Evolutionary conservation across 495 filamentous ascomycete species (phyloP).

Genomic region (Penicillium goetzii): DNA sequence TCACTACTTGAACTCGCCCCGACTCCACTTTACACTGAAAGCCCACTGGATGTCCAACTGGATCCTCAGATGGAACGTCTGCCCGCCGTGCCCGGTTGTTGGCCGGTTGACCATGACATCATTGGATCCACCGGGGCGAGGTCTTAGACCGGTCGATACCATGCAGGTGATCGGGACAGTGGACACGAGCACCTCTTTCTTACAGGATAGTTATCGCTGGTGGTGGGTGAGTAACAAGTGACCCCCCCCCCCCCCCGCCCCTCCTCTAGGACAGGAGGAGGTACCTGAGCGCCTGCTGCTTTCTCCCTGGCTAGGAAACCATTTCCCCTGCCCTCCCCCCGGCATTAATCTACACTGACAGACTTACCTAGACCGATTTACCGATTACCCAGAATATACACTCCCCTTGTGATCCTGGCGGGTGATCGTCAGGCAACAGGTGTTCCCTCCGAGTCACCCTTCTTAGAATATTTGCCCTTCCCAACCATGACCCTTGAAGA

Average conservation of each 20-base stretch:
- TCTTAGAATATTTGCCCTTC: not conserved
- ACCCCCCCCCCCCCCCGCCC: not conserved
- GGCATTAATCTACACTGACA: not conserved
- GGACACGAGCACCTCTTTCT: not conserved
- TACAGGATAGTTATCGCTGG: not conserved
- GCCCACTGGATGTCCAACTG: not conserved
- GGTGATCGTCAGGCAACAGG: conserved; percentile 41
- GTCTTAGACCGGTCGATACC: conserved; percentile 41
- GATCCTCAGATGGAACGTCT: not conserved
- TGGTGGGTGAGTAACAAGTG: not conserved
- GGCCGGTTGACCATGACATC: conserved; percentile 29
- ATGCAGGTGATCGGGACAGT: conserved; percentile 30
- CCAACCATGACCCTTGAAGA: conserved; percentile 1
- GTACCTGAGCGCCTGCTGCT: conserved; percentile 13
- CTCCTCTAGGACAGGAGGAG: not conserved
- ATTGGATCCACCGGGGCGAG: conserved; percentile 25
- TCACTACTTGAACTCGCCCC: no score
- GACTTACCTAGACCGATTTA: not conserved
- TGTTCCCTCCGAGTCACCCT: not conserved
- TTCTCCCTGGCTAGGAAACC: conserved; percentile 21
- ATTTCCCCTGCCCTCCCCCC: conserved; percentile 15
- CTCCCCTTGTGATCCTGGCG: conserved; percentile 28
- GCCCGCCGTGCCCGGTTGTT: conserved; percentile 25
- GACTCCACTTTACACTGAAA: not conserved
- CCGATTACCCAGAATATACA: not conserved